These are phyloP conservation scores for Aspergillus floridensis DNA, from an alignment of 2,329 filamentous ascomycete species.

Conservation along the genomic window DNA sequence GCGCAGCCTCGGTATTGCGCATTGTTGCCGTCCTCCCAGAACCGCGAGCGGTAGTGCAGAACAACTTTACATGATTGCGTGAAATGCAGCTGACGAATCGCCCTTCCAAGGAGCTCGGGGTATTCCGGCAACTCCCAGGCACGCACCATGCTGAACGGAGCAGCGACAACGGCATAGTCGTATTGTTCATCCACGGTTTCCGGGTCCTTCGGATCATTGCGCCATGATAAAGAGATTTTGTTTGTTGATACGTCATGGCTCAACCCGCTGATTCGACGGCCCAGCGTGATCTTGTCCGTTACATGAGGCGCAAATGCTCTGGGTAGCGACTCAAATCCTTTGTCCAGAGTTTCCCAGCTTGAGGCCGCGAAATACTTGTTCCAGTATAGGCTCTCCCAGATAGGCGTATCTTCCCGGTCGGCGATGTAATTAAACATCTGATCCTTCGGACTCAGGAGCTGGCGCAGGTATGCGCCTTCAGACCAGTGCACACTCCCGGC, in stretches of 20 bases:
- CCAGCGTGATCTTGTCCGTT: constrained; percentile 21
- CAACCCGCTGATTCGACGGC: constrained; percentile 25
- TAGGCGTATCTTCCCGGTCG: constrained; percentile 34
- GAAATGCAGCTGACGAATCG: constrained; percentile 30
- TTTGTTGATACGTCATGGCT: constrained; percentile 14
- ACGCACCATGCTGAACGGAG: constrained; percentile 38
- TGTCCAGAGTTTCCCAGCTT: constrained; percentile 30
- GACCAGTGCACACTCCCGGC: not conserved
- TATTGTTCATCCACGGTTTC: constrained; percentile 31
- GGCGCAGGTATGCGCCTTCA: not conserved
- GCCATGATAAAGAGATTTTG: constrained; percentile 23
- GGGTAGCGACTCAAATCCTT: constrained; percentile 36
- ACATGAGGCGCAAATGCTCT: constrained; percentile 38
- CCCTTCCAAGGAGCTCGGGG: constrained; percentile 27
- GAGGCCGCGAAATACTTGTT: not conserved
- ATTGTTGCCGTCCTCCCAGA: constrained; percentile 31
- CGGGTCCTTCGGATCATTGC: constrained; percentile 21
- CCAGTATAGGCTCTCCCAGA: constrained; percentile 23
- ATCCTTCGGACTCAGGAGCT: not conserved
- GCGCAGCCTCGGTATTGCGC: not conserved
- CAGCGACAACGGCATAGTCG: constrained; percentile 41
- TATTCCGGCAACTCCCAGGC: constrained; percentile 40
- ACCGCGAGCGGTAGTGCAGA: constrained; percentile 31
- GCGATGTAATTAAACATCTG: constrained; percentile 29
- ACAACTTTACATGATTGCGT: constrained; percentile 35